These are phyloP conservation scores for Nakaseomyces delphensis DNA, from an alignment of 1,139 yeast genomes.

Conservation along the genomic window DNA sequence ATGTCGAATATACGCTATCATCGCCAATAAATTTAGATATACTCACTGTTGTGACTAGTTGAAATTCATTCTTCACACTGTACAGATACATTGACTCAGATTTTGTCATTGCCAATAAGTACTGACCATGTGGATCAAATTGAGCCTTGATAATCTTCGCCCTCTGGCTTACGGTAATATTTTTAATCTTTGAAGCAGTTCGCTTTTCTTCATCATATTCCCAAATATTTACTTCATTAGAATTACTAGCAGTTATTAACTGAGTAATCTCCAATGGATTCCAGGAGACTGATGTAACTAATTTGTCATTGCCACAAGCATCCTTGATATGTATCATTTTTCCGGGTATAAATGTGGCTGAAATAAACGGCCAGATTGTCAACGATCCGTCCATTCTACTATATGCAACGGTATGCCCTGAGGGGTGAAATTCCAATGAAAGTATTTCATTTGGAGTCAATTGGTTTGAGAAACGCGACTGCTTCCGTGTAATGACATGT, in stretches of 20 bases:
- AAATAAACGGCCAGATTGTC: constrained; percentile 32
- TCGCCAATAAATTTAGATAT: constrained; percentile 10
- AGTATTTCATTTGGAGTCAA: constrained; percentile 19
- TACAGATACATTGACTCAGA: constrained; percentile 23
- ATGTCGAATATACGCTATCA: constrained; percentile 15
- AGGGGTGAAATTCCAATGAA: constrained; percentile 22
- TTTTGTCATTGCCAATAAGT: constrained; percentile 43
- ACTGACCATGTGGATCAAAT: constrained; percentile 40
- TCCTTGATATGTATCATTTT: constrained; percentile 31
- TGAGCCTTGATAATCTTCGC: constrained; percentile 38
- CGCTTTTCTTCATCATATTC: constrained; percentile 37
- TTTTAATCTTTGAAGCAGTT: constrained; percentile 28
- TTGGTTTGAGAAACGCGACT: constrained; percentile 20
- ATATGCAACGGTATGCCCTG: constrained; percentile 24
- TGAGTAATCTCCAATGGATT: constrained; percentile 44
- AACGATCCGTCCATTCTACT: constrained; percentile 29
- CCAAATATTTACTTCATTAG: constrained; percentile 51
- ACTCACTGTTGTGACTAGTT: constrained; percentile 14
- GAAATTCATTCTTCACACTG: constrained; percentile 18
- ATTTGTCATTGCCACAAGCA: constrained; percentile 40
- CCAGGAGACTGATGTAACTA: constrained; percentile 52
- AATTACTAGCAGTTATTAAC: constrained; percentile 54
- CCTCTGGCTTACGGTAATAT: constrained; percentile 28
- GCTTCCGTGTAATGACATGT: constrained; percentile 14
- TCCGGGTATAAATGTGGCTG: constrained; percentile 11